Percentiles rank a stretch among this genome's conserved stretches.
phyloP scores from a whole-genome alignment of 2,329 filamentous ascomycete genomes.

The Diaporthe ampelina region DNA sequence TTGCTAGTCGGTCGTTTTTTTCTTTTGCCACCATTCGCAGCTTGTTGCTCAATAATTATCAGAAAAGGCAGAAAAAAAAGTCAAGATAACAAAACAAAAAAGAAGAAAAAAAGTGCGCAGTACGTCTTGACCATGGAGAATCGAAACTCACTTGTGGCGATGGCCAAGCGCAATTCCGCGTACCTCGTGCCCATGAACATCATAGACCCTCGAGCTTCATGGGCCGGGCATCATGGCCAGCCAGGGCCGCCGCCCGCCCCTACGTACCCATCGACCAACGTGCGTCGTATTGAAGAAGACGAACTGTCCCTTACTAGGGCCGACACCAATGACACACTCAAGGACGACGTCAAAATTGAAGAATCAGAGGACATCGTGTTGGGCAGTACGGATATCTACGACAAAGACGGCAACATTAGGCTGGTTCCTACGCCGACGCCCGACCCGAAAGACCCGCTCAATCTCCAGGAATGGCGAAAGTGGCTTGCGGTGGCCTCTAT shows the following conservation, averaged over 20 bases:
- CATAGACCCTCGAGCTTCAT: constrained; percentile 21
- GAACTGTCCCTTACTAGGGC: constrained; percentile 11
- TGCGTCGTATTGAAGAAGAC: constrained; percentile 23
- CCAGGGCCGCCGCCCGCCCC: background rate
- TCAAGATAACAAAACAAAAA: too few relatives aligned
- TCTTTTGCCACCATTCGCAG: too few relatives aligned
- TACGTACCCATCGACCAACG: background rate
- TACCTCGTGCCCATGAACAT: constrained; percentile 24
- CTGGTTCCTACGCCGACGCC: constrained; percentile 41
- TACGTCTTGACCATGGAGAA: background rate
- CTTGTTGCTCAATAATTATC: too few relatives aligned
- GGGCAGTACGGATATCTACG: constrained; percentile 42
- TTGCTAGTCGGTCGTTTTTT: background rate
- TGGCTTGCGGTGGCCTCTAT: constrained; percentile 24
- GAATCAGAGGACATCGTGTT: constrained; percentile 15
- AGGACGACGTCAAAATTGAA: constrained; percentile 4
- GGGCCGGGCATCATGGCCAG: background rate
- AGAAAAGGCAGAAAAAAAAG: too few relatives aligned
- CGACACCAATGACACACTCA: constrained; percentile 20
- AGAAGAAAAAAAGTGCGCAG: too few relatives aligned
- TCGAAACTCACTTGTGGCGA: background rate
- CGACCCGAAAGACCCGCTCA: constrained; percentile 28
- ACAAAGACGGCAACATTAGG: constrained; percentile 43
- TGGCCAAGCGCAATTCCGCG: constrained; percentile 19
- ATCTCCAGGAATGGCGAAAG: constrained; percentile 24